phyloP scores from a whole-genome alignment of 306 rosid genomes.

The Quercus engelmannii region DNA sequence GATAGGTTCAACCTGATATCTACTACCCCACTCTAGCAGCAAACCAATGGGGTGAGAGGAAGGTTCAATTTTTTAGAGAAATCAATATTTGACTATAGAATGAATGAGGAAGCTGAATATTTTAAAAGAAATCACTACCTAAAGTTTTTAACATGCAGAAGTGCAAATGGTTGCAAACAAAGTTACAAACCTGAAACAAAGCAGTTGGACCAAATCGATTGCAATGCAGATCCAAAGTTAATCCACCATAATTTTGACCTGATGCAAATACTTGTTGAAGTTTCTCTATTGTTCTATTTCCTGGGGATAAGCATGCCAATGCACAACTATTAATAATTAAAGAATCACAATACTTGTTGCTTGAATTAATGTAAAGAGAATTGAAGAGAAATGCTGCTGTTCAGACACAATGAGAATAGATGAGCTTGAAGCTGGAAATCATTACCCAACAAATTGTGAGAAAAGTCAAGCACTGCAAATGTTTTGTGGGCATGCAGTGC shows the following conservation, averaged over 20 bases:
- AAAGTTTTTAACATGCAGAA: constrained; percentile 14
- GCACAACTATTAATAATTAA: constrained; percentile 15
- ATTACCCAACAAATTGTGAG: constrained; percentile 86
- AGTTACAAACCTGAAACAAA: constrained; percentile 63
- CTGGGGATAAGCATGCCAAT: constrained; percentile 39
- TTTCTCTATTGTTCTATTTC: constrained; percentile 85
- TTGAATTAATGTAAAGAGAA: constrained; percentile 15
- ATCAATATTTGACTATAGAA: neutral
- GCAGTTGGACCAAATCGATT: constrained; percentile 83
- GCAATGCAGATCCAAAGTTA: constrained; percentile 85
- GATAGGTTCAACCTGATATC: neutral
- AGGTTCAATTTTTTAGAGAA: neutral
- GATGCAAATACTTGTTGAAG: constrained; percentile 73
- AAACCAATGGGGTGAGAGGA: neutral
- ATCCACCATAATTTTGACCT: constrained; percentile 64
- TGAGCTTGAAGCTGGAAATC: constrained; percentile 5
- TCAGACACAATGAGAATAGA: constrained; percentile 12
- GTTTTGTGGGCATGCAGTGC: constrained; percentile 65
- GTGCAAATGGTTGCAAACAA: constrained; percentile 12
- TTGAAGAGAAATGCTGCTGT: neutral
- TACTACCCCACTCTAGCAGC: neutral
- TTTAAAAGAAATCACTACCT: constrained; percentile 4
- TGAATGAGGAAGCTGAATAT: neutral
- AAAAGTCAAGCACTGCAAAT: constrained; percentile 82
- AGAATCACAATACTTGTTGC: neutral